A percentile compares a stretch with the other conserved stretches of the same genome.
These are phyloP conservation scores for Solanum dulcamara DNA, from an alignment of 257 asterid genomes.

Conservation along the genomic window DNA sequence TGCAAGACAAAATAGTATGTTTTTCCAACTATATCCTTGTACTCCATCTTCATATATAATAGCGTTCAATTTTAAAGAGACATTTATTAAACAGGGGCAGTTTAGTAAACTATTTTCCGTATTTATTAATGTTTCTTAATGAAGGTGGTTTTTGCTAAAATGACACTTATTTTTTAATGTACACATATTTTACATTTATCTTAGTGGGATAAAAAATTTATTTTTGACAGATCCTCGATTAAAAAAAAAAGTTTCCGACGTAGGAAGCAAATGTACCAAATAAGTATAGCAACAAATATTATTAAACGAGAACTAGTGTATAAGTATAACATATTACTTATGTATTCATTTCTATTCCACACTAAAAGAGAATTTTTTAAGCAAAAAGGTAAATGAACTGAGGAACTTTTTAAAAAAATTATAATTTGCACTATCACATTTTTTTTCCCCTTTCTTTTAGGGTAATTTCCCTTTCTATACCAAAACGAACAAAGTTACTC, in stretches of 20 bases:
- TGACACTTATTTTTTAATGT: not conserved
- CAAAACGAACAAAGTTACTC: not conserved
- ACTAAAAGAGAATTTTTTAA: not conserved
- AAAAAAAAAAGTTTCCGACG: no score
- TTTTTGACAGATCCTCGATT: no score
- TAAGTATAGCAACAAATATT: not conserved
- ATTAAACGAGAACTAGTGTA: not conserved
- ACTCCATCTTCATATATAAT: not conserved
- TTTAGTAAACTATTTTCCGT: no score
- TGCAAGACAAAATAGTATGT: no score
- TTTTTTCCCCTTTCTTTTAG: not conserved
- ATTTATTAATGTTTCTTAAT: no score
- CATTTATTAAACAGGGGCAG: no score
- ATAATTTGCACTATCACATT: not conserved
- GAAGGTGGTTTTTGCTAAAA: no score
- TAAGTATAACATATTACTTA: not conserved
- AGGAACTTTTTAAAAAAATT: not conserved
- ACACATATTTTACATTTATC: no score
- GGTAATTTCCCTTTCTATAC: not conserved
- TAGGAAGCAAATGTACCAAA: not conserved
- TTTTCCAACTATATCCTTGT: not conserved
- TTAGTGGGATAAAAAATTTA: fast-evolving
- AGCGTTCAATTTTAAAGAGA: not conserved
- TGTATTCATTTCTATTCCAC: not conserved
- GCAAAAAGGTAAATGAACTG: not conserved